phyloP scores from a whole-genome alignment of 1,284 basidiomycete species.

The Inonotus obliquus region DNA sequence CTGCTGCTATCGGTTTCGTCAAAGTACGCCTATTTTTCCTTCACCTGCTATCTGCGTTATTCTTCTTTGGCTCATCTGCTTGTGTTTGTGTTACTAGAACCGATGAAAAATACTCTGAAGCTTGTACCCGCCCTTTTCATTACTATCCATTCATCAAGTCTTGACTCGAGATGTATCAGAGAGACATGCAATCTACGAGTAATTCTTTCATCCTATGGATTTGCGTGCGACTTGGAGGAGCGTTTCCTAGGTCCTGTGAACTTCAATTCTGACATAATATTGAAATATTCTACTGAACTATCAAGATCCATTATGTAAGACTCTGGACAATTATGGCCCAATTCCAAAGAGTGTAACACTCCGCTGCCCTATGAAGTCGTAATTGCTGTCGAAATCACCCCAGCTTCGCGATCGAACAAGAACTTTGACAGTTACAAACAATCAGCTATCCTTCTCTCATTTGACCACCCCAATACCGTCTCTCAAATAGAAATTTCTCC shows the following conservation, averaged over 20 bases:
- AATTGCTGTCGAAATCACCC: no score
- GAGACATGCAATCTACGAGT: neutral
- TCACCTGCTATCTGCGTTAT: neutral
- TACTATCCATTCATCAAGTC: neutral
- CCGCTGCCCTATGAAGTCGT: no score
- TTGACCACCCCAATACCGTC: constrained; percentile 4
- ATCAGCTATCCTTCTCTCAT: neutral
- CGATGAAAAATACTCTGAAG: constrained; percentile 31
- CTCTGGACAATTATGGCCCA: neutral
- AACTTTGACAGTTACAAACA: neutral
- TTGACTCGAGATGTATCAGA: no score
- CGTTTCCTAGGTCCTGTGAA: no score
- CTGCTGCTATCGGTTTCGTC: constrained; percentile 87
- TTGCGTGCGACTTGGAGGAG: no score
- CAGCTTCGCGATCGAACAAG: no score
- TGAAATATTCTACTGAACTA: no score
- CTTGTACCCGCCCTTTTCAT: neutral
- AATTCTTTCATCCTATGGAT: neutral
- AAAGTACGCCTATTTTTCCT: constrained; percentile 60
- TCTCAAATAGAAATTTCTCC: constrained; percentile 18
- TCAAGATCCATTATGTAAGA: no score
- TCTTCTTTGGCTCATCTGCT: neutral
- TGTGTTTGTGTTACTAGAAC: constrained; percentile 29
- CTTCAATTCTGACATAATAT: no score
- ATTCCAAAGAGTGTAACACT: no score